Percentiles rank a stretch among this genome's conserved stretches.
Evolutionary conservation across 1,284 basidiomycete genomes (phyloP).

Genomic region (Heliocybe sulcata): DNA sequence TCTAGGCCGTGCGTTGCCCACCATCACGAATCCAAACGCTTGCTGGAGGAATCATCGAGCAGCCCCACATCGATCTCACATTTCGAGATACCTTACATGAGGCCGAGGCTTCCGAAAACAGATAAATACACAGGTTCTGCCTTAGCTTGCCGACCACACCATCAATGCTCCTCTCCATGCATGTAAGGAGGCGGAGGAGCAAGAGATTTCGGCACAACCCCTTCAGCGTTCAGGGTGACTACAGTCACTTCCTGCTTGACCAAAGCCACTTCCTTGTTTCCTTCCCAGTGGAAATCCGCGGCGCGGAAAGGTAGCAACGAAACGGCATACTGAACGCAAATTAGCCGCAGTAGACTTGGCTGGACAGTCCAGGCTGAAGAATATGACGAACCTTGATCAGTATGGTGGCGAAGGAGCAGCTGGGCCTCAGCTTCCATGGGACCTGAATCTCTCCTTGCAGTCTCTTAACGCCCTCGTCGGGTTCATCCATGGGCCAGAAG

Average conservation of each 20-base stretch:
- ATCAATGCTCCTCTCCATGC: slow-evolving; percentile 19
- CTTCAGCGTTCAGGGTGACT: slow-evolving; percentile 31
- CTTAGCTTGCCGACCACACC: neutral
- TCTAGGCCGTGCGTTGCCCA: too few relatives aligned
- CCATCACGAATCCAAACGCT: too few relatives aligned
- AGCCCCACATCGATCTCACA: too few relatives aligned
- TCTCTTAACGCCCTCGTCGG: slow-evolving; percentile 17
- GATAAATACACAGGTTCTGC: too few relatives aligned
- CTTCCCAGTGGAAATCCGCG: slow-evolving; percentile 31
- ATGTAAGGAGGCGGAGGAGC: slow-evolving; percentile 47
- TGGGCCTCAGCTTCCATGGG: slow-evolving; percentile 36
- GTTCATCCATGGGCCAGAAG: slow-evolving; percentile 34
- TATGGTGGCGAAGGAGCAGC: slow-evolving; percentile 46
- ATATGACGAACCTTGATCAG: slow-evolving; percentile 30
- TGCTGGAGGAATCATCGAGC: too few relatives aligned
- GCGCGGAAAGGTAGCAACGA: slow-evolving; percentile 36
- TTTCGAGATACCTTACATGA: too few relatives aligned
- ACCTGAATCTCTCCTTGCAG: slow-evolving; percentile 48
- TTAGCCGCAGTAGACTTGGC: too few relatives aligned
- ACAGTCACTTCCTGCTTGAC: slow-evolving; percentile 35
- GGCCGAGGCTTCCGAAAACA: too few relatives aligned
- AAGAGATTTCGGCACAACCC: slow-evolving; percentile 29
- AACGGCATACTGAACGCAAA: slow-evolving; percentile 34
- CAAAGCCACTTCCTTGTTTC: slow-evolving; percentile 21
- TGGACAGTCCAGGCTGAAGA: too few relatives aligned